Base-by-base conservation (phyloP, 306 rosid species). In the Hippophae rhamnoides region DNA sequence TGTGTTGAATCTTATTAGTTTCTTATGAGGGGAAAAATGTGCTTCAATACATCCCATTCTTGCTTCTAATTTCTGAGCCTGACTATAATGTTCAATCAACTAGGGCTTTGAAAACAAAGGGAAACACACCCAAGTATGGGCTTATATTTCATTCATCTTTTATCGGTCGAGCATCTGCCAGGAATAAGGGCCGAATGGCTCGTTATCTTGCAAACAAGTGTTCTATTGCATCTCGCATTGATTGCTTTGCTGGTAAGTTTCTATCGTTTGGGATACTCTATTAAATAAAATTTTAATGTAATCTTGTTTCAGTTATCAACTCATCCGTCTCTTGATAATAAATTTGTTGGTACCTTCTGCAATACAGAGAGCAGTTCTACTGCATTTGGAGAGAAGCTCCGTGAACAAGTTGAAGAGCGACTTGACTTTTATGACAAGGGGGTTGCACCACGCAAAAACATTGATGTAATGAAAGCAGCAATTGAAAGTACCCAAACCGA, bases 391-490 rank as follows among this genome's bases (percentile, higher is more conserved):
- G 87, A 80, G 76, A 86, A 84, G 72, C 97, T 93, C 5, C 90
- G 95, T 1, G 94, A 88, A 65, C 99, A 93, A 79, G 99, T 93
- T 57, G 99, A 93, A 78, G 99, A 93, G 79, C 90, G 99, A 45
- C 97, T 93, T n/a, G 99, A 93, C 81, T 93, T 93, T 54, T 93
- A 93, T 51, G 99, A 93, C 72, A 93, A 93, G 86, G 99, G 99
- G 62, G 87, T 88, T 68, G 99, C 99, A 38, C 99, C 99, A 41
- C 86, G 97, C 27, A 93, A 93, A 72, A 93, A 93, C 74, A 74
- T 93, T 11, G 97, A 93, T 71, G 99, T 92, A 56, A 92, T 92
- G 99, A 89, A 88, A 78, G 76, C 86, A 71, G 99, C 95, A 26
- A 84, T 93, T 26, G 94, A 82, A 70, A 82, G 56, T 71, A 72